Conservation (phyloP, 2,329 filamentous ascomycete genomes). For the Ceratocystis eucalypticola region DNA sequence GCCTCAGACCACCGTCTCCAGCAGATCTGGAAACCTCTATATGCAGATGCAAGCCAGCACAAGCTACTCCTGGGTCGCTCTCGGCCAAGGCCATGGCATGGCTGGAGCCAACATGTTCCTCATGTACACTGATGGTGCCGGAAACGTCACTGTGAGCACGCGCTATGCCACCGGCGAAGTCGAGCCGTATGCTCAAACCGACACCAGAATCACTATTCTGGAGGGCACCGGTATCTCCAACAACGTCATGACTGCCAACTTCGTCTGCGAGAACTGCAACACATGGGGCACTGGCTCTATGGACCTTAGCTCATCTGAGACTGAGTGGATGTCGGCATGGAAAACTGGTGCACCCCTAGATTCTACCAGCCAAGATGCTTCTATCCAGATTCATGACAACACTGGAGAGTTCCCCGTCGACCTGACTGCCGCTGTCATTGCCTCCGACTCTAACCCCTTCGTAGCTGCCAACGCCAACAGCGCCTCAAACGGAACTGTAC, state of each 20-base stretch:
- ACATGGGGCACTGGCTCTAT: slow-evolving; percentile 34
- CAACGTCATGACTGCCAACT: slow-evolving; percentile 45
- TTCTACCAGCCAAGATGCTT: slow-evolving; percentile 29
- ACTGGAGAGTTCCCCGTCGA: slow-evolving; percentile 35
- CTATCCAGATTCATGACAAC: slow-evolving; percentile 36
- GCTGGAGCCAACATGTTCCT: slow-evolving; percentile 46
- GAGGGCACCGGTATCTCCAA: slow-evolving; percentile 42
- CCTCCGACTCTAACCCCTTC: slow-evolving; percentile 41
- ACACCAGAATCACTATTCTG: slow-evolving; percentile 39
- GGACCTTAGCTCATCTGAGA: slow-evolving; percentile 29
- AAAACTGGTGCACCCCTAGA: slow-evolving; percentile 34
- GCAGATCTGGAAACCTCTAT: slow-evolving; percentile 43
- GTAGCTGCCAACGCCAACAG: slow-evolving; percentile 20
- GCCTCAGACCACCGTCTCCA: slow-evolving; percentile 35
- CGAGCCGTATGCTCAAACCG: slow-evolving; percentile 34
- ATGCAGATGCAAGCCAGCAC: slow-evolving; percentile 45
- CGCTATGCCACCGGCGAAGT: slow-evolving; percentile 36
- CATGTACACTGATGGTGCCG: slow-evolving; percentile 43
- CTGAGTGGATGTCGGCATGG: slow-evolving; percentile 44
- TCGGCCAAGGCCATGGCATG: slow-evolving; percentile 46
- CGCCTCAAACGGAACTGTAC: slow-evolving; percentile 19
- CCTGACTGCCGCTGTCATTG: slow-evolving; percentile 34
- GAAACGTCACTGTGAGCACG: slow-evolving; percentile 49
- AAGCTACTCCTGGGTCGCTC: slow-evolving; percentile 41
- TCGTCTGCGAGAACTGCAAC: slow-evolving; percentile 41